These are phyloP conservation scores for Diaporthe citrichinensis DNA, from an alignment of 2,329 filamentous ascomycete species.

Conservation along the genomic window DNA sequence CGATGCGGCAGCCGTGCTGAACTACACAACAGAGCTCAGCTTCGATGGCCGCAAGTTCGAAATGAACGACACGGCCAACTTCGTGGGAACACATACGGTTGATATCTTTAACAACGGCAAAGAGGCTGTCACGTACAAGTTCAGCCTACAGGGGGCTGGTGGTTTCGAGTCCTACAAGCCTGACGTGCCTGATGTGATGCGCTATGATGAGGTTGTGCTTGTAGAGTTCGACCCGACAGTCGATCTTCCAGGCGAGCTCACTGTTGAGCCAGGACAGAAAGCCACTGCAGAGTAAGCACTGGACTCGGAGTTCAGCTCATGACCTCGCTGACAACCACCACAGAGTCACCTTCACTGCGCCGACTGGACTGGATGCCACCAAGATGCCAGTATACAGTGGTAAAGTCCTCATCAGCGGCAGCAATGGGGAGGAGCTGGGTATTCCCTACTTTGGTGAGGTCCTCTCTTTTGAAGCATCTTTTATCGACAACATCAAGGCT, in stretches of 20 bases:
- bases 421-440: slow-evolving; percentile 50
- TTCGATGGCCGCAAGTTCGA: slow-evolving; percentile 57
- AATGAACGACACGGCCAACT: slow-evolving; percentile 64
- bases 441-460: slow-evolving; percentile 51
- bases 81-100: slow-evolving; percentile 46
- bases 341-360: slow-evolving; percentile 8
- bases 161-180: slow-evolving; percentile 36
- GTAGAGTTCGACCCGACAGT: slow-evolving; percentile 29
- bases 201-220: slow-evolving; percentile 31
- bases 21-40: slow-evolving; percentile 55
- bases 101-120: slow-evolving; percentile 35
- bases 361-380: slow-evolving; percentile 43
- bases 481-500: background rate
- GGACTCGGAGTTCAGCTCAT: slow-evolving; percentile 35
- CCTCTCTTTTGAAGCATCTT: background rate
- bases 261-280: slow-evolving; percentile 34
- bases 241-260: slow-evolving; percentile 10
- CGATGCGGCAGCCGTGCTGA: slow-evolving; percentile 60
- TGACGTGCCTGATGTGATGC: background rate
- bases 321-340: background rate
- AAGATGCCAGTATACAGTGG: slow-evolving; percentile 53
- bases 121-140: slow-evolving; percentile 36
- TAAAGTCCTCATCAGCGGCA: slow-evolving; percentile 50
- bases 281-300: slow-evolving; percentile 43
- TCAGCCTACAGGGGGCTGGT: slow-evolving; percentile 30